Percentiles rank a stretch among this genome's conserved stretches.
These are phyloP conservation scores for Cladosporium cucumerinum DNA, from an alignment of 2,329 filamentous ascomycete species.

Conservation along the genomic window DNA sequence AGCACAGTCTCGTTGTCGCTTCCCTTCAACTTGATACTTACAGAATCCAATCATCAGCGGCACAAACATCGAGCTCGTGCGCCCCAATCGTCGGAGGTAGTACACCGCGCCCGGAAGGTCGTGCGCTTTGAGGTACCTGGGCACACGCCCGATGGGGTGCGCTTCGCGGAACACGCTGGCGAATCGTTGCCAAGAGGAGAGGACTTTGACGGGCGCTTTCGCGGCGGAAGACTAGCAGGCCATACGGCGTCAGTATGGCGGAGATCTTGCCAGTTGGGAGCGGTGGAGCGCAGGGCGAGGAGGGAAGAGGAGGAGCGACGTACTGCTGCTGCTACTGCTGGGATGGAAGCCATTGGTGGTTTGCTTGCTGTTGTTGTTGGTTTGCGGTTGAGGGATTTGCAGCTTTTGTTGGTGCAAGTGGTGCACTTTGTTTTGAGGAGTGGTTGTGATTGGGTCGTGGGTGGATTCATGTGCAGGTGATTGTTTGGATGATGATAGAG, in stretches of 20 bases:
- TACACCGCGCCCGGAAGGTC: constrained; percentile 1
- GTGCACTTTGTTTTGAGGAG: constrained; percentile 2
- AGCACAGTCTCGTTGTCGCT: neutral
- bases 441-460: neutral
- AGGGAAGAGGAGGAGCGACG: neutral
- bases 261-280: neutral
- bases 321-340: neutral
- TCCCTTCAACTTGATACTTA: neutral
- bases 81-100: constrained; percentile 7
- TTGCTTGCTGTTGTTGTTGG: too few species aligned
- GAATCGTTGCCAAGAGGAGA: constrained; percentile 8
- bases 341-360: neutral
- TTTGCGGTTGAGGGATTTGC: constrained; percentile 9
- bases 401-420: constrained; percentile 3
- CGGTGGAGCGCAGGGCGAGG: neutral
- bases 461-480: constrained; percentile 1
- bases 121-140: constrained; percentile 11
- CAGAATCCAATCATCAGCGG: constrained; percentile 10
- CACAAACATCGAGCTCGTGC: constrained; percentile 11
- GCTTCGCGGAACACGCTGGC: constrained; percentile 15
- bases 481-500: constrained; percentile 5
- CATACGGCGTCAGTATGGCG: constrained; percentile 15
- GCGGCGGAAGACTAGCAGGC: constrained; percentile 1
- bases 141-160: constrained; percentile 13
- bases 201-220: constrained; percentile 7